Evolutionary conservation across 1,284 basidiomycete genomes (phyloP).

Genomic region (Rhodotorula sp.): DNA sequence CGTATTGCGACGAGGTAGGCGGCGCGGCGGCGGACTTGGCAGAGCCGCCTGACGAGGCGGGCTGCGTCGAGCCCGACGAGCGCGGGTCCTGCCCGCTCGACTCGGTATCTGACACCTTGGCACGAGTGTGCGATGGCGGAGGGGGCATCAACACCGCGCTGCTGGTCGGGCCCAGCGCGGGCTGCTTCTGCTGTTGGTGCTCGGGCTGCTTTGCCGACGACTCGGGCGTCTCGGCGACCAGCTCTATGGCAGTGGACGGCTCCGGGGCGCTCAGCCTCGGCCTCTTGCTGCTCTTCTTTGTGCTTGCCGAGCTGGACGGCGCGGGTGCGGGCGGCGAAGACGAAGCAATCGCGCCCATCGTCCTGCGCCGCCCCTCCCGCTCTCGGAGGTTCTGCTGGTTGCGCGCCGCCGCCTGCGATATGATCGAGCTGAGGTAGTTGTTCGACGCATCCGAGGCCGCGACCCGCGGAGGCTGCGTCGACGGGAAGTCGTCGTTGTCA

Average conservation of each 20-base stretch:
- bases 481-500: not conserved
- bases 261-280: not conserved
- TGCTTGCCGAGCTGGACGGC: not conserved
- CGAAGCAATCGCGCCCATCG: not conserved
- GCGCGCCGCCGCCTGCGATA: not conserved
- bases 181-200: not conserved
- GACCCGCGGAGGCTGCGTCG: not conserved
- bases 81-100: not conserved
- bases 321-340: no score
- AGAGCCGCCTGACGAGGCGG: not conserved
- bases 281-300: not conserved
- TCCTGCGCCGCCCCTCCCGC: not conserved
- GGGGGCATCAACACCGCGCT: conserved; percentile 30
- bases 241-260: no score
- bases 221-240: no score
- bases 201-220: accelerated
- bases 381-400: not conserved
- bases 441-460: no score
- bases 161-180: not conserved
- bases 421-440: not conserved
- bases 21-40: not conserved
- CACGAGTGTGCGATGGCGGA: not conserved
- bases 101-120: not conserved
- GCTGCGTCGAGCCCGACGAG: not conserved
- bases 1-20: not conserved